Evolutionary conservation across 352 stramenopile species (phyloP).

Genomic region (Phytophthora sojae): DNA sequence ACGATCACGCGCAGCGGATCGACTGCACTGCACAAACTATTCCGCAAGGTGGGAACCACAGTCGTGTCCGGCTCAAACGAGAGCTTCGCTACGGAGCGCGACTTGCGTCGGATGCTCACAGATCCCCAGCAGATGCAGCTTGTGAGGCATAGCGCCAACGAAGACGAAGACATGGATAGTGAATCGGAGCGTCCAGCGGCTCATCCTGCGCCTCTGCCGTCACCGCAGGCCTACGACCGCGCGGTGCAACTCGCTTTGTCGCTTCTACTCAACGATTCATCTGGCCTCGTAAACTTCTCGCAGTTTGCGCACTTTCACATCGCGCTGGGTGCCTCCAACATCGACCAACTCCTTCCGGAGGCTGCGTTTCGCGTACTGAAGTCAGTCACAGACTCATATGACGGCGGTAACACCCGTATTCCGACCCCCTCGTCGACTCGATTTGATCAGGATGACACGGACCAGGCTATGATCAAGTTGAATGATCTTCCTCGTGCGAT

Average conservation of each 20-base stretch:
- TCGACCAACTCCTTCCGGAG: slow-evolving; percentile 79
- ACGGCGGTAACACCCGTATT: slow-evolving; percentile 17
- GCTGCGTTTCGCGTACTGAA: slow-evolving; percentile 82
- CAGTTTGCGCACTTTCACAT: slow-evolving; percentile 92
- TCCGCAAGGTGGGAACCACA: slow-evolving; percentile 66
- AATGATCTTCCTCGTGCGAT: slow-evolving; percentile 56
- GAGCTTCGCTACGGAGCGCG: slow-evolving; percentile 64
- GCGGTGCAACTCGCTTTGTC: slow-evolving; percentile 68
- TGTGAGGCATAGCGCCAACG: slow-evolving; percentile 42
- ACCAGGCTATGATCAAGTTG: slow-evolving; percentile 61
- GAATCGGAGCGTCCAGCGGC: neutral
- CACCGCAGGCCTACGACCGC: slow-evolving; percentile 50
- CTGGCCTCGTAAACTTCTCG: slow-evolving; percentile 86
- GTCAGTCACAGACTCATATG: slow-evolving; percentile 41
- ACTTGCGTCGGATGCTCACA: slow-evolving; percentile 67
- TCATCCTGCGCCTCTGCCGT: slow-evolving; percentile 25
- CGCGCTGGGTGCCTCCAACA: slow-evolving; percentile 66
- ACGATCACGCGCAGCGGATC: slow-evolving; percentile 88
- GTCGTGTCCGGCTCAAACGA: slow-evolving; percentile 49
- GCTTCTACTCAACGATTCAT: slow-evolving; percentile 78
- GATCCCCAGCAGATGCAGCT: slow-evolving; percentile 44
- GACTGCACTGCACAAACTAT: slow-evolving; percentile 77
- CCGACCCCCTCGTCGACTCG: slow-evolving; percentile 7
- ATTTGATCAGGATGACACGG: slow-evolving; percentile 13
- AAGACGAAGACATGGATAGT: slow-evolving; percentile 19